Conservation (phyloP, 768 basidiomycete species). For the Clathrus columnatus region DNA sequence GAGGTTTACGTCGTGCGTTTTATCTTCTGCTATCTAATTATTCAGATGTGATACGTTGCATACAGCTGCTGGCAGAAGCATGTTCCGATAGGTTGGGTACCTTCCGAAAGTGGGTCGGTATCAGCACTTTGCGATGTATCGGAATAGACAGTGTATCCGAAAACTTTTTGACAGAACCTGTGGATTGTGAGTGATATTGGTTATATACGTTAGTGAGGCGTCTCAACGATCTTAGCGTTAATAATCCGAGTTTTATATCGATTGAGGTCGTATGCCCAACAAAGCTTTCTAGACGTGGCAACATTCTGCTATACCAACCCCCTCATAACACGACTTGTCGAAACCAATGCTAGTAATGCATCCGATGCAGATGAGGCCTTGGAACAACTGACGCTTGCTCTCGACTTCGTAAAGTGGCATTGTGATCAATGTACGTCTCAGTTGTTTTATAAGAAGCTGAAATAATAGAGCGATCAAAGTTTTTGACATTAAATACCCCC, state of each 20-base stretch:
- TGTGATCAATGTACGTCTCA: constrained; percentile 57
- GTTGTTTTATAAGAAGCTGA: background rate
- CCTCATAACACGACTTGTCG: constrained; percentile 59
- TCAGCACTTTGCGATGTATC: constrained; percentile 74
- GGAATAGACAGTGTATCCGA: constrained; percentile 60
- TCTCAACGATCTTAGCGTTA: constrained; percentile 40
- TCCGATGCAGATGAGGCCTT: constrained; percentile 66
- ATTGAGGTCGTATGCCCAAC: constrained; percentile 71
- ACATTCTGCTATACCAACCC: constrained; percentile 80
- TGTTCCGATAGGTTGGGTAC: constrained; percentile 68
- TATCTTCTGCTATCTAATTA: background rate
- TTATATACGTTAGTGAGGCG: background rate
- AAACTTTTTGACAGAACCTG: constrained; percentile 60
- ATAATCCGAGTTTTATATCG: constrained; percentile 81
- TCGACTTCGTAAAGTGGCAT: constrained; percentile 52
- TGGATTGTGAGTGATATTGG: constrained; percentile 40
- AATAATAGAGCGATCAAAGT: constrained; percentile 36
- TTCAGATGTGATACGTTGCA: background rate
- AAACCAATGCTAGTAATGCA: constrained; percentile 56
- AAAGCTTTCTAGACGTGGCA: constrained; percentile 72
- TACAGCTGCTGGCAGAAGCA: constrained; percentile 57
- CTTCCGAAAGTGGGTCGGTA: constrained; percentile 64
- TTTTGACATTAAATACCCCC: constrained; percentile 62
- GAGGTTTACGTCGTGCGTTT: constrained; percentile 68
- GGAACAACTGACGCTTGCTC: constrained; percentile 68